These are phyloP conservation scores for Naematelia aurantialba DNA, from an alignment of 768 basidiomycete species.

Conservation along the genomic window DNA sequence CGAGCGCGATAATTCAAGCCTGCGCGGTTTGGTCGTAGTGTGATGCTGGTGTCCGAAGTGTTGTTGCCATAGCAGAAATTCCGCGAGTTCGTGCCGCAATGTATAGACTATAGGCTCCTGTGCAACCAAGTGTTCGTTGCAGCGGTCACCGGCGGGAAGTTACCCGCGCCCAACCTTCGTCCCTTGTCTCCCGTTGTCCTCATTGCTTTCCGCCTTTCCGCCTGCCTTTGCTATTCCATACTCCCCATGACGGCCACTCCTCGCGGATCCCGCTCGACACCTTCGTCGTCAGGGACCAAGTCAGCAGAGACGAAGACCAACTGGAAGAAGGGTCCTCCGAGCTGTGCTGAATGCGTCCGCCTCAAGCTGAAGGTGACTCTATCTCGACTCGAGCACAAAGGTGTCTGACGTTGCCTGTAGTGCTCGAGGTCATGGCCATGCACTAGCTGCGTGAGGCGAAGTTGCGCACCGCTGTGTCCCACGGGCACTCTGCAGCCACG, in stretches of 20 bases:
- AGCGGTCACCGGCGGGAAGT: too few relatives aligned
- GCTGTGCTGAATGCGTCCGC: constrained; percentile 6
- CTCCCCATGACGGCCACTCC: neutral
- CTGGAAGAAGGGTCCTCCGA: constrained; percentile 3
- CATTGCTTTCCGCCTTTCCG: too few relatives aligned
- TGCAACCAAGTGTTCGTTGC: too few relatives aligned
- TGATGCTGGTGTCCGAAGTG: too few relatives aligned
- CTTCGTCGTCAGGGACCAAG: neutral
- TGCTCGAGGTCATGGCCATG: constrained; percentile 9
- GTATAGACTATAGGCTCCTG: too few relatives aligned
- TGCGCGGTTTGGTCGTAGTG: too few relatives aligned
- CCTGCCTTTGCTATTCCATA: too few relatives aligned
- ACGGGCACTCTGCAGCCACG: neutral
- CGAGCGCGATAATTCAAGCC: too few relatives aligned
- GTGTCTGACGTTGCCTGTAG: neutral
- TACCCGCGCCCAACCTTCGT: too few relatives aligned
- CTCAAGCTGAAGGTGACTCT: constrained; percentile 8
- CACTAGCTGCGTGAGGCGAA: constrained; percentile 7
- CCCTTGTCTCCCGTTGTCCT: too few relatives aligned
- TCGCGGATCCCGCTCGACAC: neutral
- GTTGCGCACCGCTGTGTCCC: constrained; percentile 4
- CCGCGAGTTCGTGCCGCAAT: too few relatives aligned
- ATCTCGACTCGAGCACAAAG: neutral
- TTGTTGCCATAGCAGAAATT: too few relatives aligned
- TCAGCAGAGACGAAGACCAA: constrained; percentile 2